phyloP scores from a whole-genome alignment of 2,329 filamentous ascomycete genomes.

The Chrysosporium keratinophilum region DNA sequence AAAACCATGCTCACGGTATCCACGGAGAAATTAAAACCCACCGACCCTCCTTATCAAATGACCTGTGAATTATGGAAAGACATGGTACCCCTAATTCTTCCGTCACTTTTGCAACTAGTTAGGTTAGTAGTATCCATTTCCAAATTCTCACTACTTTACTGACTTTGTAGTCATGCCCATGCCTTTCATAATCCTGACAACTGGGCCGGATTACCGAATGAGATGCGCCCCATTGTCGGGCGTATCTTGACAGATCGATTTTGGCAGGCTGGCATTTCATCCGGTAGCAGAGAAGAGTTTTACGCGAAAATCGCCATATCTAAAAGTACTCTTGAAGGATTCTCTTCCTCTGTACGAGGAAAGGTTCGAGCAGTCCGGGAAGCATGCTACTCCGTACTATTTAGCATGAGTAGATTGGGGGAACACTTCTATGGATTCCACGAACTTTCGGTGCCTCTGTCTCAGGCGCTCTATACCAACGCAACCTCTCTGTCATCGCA shows the following conservation, averaged over 20 bases:
- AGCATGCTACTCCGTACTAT: slow-evolving; percentile 86
- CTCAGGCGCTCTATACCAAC: slow-evolving; percentile 73
- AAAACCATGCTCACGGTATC: slow-evolving; percentile 89
- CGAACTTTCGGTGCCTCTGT: slow-evolving; percentile 71
- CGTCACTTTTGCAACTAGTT: slow-evolving; percentile 72
- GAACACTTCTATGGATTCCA: slow-evolving; percentile 82
- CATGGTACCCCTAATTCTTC: slow-evolving; percentile 70
- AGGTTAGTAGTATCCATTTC: slow-evolving; percentile 39
- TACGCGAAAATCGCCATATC: slow-evolving; percentile 85
- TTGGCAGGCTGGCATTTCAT: slow-evolving; percentile 96
- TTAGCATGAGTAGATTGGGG: slow-evolving; percentile 80
- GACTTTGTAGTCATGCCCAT: slow-evolving; percentile 60
- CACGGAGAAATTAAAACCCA: slow-evolving; percentile 74
- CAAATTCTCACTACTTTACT: slow-evolving; percentile 6
- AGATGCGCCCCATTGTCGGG: slow-evolving; percentile 66
- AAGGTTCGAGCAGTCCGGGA: slow-evolving; percentile 83
- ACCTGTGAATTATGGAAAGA: slow-evolving; percentile 78
- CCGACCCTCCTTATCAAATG: slow-evolving; percentile 60
- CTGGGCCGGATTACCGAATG: slow-evolving; percentile 65
- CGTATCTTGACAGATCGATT: slow-evolving; percentile 87
- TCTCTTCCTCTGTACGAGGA: slow-evolving; percentile 85
- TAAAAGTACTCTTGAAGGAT: slow-evolving; percentile 79
- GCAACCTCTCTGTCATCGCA: slow-evolving; percentile 77
- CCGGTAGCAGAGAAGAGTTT: slow-evolving; percentile 91
- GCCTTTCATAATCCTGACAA: slow-evolving; percentile 79